Evolutionary conservation across 2,329 filamentous ascomycete species (phyloP), one percentile per base, ranked within the genome.

Genomic region (Aaosphaeria arxii): DNA sequence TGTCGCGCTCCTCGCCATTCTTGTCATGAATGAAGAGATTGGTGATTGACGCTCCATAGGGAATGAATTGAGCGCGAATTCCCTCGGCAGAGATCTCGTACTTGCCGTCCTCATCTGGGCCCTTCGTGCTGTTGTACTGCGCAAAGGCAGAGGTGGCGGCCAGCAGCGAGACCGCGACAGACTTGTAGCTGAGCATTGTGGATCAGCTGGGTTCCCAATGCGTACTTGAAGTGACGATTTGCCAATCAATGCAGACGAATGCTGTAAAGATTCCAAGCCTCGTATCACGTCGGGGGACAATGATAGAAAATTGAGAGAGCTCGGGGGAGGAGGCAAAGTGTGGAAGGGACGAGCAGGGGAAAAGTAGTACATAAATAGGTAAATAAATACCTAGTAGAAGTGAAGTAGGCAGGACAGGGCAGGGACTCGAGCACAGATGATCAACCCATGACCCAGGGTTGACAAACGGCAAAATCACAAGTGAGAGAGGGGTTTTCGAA

Each of bases 21-120:
- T 82, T 81, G 67, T 90, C 87, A 35, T 81, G 78, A 66, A 91
- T 77, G 66, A 88, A 77, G 45, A 91, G 74, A 63, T 90, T 86
- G 49, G 85, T 80, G 59, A 91, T 80, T 49, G 84, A 83, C 6
- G 87, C 88, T 52, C 87, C 88, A 60, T 91, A 91, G 1, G 86
- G 78, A 41, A 91, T 84, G 69, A 91, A 91, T 42, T 78, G 74
- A 6, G 83, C 86, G 44, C 82, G 74, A 57, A 91, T 86, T 48
- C 81, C 82, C 44, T 83, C 76, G 54, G 85, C 83, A 49, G 78
- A 74, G 67, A 91, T 82, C 74, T 84, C 85, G 74, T 89, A 91
- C 70, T 91, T 88, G 52, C 75, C 75, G 48, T 77, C 64, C 42
- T 66, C 54, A 47, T 71, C 63, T 38, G 67, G 65, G 7, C 64